Base-by-base conservation (phyloP, 202 grass and related monocot genomes). In the Setaria viridis region DNA sequence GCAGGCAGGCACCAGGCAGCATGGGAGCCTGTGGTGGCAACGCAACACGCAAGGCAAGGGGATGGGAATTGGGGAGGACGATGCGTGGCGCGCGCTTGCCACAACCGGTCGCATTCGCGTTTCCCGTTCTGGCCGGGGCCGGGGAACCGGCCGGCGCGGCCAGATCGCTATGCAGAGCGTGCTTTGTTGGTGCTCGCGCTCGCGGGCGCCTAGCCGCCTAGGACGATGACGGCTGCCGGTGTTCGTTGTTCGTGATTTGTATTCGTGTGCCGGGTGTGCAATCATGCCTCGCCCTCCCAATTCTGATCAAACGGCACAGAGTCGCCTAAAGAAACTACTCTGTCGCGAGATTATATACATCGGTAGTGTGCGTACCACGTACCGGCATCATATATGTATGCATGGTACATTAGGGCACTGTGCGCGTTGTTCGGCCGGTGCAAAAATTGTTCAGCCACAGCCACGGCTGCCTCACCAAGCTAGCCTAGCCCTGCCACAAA, bases 101-200 rank as follows among this genome's bases (percentile, higher is more conserved):
- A 29, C 58, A 76, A n/a, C 21, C 25, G 50, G 71, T 81, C 66
- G 43, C 70, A 48, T 45, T 89, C 88, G 4, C 55, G 21, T 85
- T 89, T 85, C 83, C 87, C 64, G 71, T 89, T 89, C 74, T 9
- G 64, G 82, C 33, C 25, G 43, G 70, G 43, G 10, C 6, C 0
- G 19, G 55, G 33, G 46, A 19, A 14, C 41, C 35, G 73, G 5
- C 57, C 39, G 80, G 5, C 17, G 87, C 17, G 34, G 39, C 57
- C 67, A 9, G 45, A 47, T 11, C 45, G 45, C 45, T 41, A 41
- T 41, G 45, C 45, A 11, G 45, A 47, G 45, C 9, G 42, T 10
- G 19, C 8, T 8, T 16, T 37, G 34, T 16, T 37, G 34, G 6
- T 11, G 34, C 6, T 8, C 16, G 21, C 3, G 59, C 70, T 9